phyloP scores from a whole-genome alignment of 2,329 filamentous ascomycete genomes.

The Neocucurbitaria cava region DNA sequence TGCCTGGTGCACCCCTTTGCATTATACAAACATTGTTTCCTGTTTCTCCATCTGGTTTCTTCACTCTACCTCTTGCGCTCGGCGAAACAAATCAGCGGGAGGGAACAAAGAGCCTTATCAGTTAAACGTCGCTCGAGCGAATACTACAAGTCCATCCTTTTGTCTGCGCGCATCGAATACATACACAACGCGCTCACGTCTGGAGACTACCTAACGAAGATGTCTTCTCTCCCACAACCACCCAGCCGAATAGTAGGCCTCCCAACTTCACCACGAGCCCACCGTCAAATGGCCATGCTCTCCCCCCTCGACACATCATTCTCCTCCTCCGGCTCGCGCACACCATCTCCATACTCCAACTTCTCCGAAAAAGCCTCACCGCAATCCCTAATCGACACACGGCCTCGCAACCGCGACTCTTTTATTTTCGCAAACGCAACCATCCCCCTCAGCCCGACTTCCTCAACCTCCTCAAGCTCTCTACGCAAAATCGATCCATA shows the following conservation, averaged over 20 bases:
- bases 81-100: constrained; percentile 6
- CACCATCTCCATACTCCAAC: constrained; percentile 23
- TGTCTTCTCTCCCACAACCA: constrained; percentile 25
- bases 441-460: constrained; percentile 40
- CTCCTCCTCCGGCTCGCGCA: constrained; percentile 1
- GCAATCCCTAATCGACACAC: constrained; percentile 20
- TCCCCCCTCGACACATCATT: constrained; percentile 32
- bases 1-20: constrained; percentile 20
- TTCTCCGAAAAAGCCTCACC: constrained; percentile 21
- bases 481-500: constrained; percentile 23
- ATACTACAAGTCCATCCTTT: too few species aligned
- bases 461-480: constrained; percentile 23
- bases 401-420: constrained; percentile 26
- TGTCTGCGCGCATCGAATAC: too few species aligned
- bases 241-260: constrained; percentile 25
- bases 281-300: constrained; percentile 25
- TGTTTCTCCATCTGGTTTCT: constrained; percentile 14
- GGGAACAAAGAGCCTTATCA: constrained; percentile 2
- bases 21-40: constrained; percentile 28
- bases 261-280: constrained; percentile 32
- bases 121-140: constrained; percentile 9
- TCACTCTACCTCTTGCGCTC: constrained; percentile 11
- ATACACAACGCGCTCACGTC: too few species aligned
- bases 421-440: constrained; percentile 46
- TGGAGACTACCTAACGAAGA: constrained; percentile 6